Evolutionary conservation across 2,329 filamentous ascomycete genomes (phyloP).

Genomic region (Cladosporium sp.): DNA sequence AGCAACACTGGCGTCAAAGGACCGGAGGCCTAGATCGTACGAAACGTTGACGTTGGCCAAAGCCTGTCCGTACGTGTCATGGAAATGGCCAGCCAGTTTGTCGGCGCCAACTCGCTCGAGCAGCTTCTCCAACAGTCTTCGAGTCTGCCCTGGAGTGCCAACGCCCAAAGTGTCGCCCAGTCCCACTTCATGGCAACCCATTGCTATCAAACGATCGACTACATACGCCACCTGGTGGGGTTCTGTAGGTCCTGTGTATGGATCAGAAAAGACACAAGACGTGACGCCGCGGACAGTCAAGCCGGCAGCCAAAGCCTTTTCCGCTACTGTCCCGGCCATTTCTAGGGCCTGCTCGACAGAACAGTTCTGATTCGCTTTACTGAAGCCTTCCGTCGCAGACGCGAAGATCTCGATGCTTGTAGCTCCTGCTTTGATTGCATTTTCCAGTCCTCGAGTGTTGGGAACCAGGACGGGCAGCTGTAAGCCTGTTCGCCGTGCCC

Average conservation of each 20-base stretch:
- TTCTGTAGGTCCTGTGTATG: conserved; percentile 36
- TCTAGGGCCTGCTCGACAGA: conserved; percentile 41
- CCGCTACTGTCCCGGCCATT: conserved; percentile 36
- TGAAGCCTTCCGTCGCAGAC: conserved; percentile 46
- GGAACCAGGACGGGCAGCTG: conserved; percentile 43
- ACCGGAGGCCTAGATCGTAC: conserved; percentile 28
- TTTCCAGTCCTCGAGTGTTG: conserved; percentile 51
- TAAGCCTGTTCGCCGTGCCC: background rate
- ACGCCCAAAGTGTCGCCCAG: conserved; percentile 33
- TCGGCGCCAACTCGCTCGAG: conserved; percentile 27
- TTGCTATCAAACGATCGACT: conserved; percentile 24
- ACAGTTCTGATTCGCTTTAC: conserved; percentile 45
- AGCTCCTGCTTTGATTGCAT: conserved; percentile 52
- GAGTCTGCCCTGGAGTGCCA: conserved; percentile 31
- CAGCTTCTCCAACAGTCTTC: conserved; percentile 37
- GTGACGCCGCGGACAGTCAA: conserved; percentile 41
- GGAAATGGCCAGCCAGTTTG: conserved; percentile 33
- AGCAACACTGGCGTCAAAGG: conserved; percentile 32
- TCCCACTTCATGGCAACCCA: conserved; percentile 34
- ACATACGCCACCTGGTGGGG: conserved; percentile 24
- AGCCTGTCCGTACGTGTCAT: conserved; percentile 35
- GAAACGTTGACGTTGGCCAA: conserved; percentile 30
- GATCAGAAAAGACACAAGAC: conserved; percentile 46
- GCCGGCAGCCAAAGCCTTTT: conserved; percentile 30
- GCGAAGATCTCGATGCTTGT: conserved; percentile 45